phyloP scores from a whole-genome alignment of 495 filamentous ascomycete genomes.

The Tuber brumale region DNA sequence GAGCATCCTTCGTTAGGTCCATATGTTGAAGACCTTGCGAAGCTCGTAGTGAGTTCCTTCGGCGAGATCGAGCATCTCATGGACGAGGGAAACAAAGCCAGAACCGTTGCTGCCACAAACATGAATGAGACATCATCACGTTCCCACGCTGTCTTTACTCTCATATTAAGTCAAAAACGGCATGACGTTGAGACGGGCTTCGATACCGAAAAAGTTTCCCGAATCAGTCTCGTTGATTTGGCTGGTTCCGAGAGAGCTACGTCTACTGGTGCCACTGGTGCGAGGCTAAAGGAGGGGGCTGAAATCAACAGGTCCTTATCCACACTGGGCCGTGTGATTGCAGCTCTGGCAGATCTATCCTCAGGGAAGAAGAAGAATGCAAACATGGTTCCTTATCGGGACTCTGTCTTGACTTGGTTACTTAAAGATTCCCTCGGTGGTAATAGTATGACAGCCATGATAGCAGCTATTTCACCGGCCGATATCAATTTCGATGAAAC shows the following conservation, averaged over 20 bases:
- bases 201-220: slow-evolving; percentile 94
- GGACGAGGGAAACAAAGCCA: slow-evolving; percentile 98
- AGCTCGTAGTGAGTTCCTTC: slow-evolving; percentile 94
- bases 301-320: slow-evolving; percentile 98
- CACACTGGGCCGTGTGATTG: slow-evolving; percentile 96
- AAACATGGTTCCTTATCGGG: slow-evolving; percentile 89
- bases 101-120: slow-evolving; percentile 97
- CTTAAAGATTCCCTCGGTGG: slow-evolving; percentile 96
- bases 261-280: slow-evolving; percentile 92
- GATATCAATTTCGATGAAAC: slow-evolving; percentile 99
- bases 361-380: slow-evolving; percentile 64
- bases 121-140: slow-evolving; percentile 99
- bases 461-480: slow-evolving; percentile 94
- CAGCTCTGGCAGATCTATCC: slow-evolving; percentile 85
- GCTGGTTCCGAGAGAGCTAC: slow-evolving; percentile 95
- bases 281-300: slow-evolving; percentile 93
- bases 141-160: slow-evolving; percentile 95
- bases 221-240: slow-evolving; percentile 95
- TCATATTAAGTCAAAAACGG: slow-evolving; percentile 89
- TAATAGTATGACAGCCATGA: slow-evolving; percentile 99
- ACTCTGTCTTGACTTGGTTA: slow-evolving; percentile 93
- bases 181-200: slow-evolving; percentile 90
- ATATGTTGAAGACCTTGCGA: slow-evolving; percentile 96
- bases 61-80: slow-evolving; percentile 93
- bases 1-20: slow-evolving; percentile 97